Base-by-base conservation (phyloP, 306 rosid genomes). In the Erythrophleum fordii region DNA sequence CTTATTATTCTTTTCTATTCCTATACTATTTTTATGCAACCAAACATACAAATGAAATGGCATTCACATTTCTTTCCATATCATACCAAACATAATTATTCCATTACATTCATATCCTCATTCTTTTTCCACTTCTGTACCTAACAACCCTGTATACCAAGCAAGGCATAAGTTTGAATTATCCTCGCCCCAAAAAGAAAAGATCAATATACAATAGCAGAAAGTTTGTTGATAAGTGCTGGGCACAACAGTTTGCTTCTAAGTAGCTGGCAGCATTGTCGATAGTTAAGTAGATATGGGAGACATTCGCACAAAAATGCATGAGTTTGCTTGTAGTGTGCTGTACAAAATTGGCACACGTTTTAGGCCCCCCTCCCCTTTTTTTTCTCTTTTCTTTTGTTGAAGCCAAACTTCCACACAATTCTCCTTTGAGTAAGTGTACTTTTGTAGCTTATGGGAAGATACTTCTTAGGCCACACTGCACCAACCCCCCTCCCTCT, bases 161-260 rank as follows among this genome's bases (percentile, higher is more conserved):
- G n/a, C n/a, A n/a, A n/a, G n/a, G n/a, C n/a, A n/a, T n/a, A 39
- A 31, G 35, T 65, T 42, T 68, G 34, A 42, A 41, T 12, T 42
- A 42, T 68, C 52, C 34, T 42, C 23, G n/a, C 53, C 34, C 35
- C 14, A n/a, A 66, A 52, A 52, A 52, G 20, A 3, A 23, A n/a
- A 22, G 5, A 13, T 59, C 66, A 59, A 59, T 37, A 37, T 35
- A 39, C 46, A 66, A 11, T 35, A 66, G 70, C 11, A 68, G 23
- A 26, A 42, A 68, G 16, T 23, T 41, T 7, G 55, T 23, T 11
- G 58, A 42, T 26, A 22, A 28, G 39, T 20, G 35, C 64, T 34
- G 70, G 52, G 45, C 22, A 42, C 58, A 79, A 42, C 69, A 68
- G 20, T 12, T 13, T 55, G 39, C 76, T 59, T 56, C 69, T 37